phyloP scores from a whole-genome alignment of 2,329 filamentous ascomycete genomes.

The Botrytis aclada region DNA sequence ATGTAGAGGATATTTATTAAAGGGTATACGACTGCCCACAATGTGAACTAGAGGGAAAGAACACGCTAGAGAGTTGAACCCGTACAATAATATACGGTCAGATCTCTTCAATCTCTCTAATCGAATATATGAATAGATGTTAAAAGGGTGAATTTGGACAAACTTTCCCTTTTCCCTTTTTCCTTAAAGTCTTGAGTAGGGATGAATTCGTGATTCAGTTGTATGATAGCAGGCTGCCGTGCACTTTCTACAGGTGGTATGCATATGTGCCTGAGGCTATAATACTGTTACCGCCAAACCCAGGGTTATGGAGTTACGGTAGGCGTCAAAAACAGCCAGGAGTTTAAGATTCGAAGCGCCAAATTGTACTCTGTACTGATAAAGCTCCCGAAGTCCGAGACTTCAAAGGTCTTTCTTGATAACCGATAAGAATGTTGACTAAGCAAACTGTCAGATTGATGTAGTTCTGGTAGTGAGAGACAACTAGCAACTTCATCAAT shows the following conservation, averaged over 20 bases:
- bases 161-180: not conserved
- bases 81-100: not conserved
- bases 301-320: not conserved
- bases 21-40: conserved; percentile 5
- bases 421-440: not conserved
- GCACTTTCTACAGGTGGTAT: not conserved
- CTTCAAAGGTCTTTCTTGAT: not conserved
- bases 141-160: not conserved
- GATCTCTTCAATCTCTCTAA: not conserved
- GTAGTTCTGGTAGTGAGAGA: not conserved
- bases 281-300: not conserved
- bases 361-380: not conserved
- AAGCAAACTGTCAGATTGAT: not conserved
- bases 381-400: not conserved
- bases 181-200: not conserved
- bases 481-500: not conserved
- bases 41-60: not conserved
- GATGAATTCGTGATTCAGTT: conserved; percentile 1
- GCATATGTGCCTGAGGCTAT: not conserved
- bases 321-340: not conserved
- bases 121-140: not conserved
- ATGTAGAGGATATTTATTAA: conserved; percentile 2
- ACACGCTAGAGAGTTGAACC: not conserved
- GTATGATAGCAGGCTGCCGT: not conserved
- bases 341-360: not conserved